Base-by-base conservation (phyloP, 768 basidiomycete genomes). In the Serendipita vermifera region DNA sequence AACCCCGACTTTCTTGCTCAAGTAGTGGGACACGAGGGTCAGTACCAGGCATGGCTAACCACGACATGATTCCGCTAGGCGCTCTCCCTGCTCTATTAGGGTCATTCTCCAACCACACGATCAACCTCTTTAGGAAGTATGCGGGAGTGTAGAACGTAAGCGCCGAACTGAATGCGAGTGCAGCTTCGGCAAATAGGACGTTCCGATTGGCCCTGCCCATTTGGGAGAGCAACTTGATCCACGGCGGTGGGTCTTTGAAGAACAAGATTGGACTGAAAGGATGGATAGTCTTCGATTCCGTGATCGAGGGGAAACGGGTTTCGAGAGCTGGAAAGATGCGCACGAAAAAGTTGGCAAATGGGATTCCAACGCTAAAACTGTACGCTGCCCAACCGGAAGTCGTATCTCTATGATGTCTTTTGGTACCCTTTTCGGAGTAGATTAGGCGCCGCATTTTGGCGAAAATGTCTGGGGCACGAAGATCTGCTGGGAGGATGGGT, bases 401-500 rank as follows among this genome's bases (percentile, higher is more conserved):
- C n/a, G n/a, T n/a, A n/a, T n/a, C n/a, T n/a, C n/a, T n/a, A n/a
- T n/a, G n/a, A n/a, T n/a, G n/a, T n/a, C n/a, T n/a, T n/a, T n/a
- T n/a, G 2, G 27, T 9, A 20, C 22, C 24, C n/a, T 36, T 36
- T 9, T 9, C 9, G 7, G 22, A 22, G n/a, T 29, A 31, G 5
- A 7, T n/a, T 15, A 51, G 46, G 7, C 27, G 17, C 11, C 77
- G 80, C 84, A 90, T 88, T 22, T 62, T 63, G n/a, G 77, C 60
- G 61, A 81, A 89, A 56, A 85, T 77, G 22, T 31, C 26, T n/a
- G 62, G 59, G 4, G 73, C 72, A 29, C 91, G 85, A 79, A 90
- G 82, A 62, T 77, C 67, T 0, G 74, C 78, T 0, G 85, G 79
- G 6, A 92, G 77, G 55, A 93, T 81, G 3, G 91, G 92, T 29